A percentile compares a stretch with the other conserved stretches of the same genome.
These are phyloP conservation scores for Elymus sibiricus DNA, from an alignment of 176 grass and related monocot species.

Conservation along the genomic window DNA sequence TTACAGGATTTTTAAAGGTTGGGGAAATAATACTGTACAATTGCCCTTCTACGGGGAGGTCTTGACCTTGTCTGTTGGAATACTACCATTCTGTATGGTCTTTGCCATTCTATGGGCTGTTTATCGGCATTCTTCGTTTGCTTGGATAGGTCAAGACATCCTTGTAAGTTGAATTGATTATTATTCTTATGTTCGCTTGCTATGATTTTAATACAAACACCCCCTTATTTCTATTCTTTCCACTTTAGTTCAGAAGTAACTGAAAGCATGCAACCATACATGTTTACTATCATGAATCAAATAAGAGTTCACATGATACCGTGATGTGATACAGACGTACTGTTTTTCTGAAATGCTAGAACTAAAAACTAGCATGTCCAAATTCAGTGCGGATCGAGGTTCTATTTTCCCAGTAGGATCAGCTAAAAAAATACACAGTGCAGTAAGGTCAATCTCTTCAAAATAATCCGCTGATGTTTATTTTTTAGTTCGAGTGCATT, in stretches of 20 bases:
- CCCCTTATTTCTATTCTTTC: background rate
- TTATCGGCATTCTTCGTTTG: conserved; percentile 73
- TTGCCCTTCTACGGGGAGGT: conserved; percentile 66
- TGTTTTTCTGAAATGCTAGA: background rate
- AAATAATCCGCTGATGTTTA: background rate
- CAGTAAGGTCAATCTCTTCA: background rate
- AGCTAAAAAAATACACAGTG: background rate
- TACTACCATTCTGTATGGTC: conserved; percentile 56
- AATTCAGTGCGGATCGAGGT: background rate
- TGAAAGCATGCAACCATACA: background rate
- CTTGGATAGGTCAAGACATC: conserved; percentile 98
- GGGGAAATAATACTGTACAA: conserved; percentile 60
- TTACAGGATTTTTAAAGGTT: conserved; percentile 72
- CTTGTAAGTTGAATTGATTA: conserved; percentile 52
- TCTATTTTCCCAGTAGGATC: background rate
- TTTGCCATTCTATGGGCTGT: conserved; percentile 90
- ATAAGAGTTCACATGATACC: background rate
- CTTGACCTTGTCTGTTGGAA: conserved; percentile 57
- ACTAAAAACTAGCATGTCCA: background rate
- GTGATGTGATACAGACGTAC: background rate
- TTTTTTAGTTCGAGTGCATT: background rate
- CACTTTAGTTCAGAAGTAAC: background rate
- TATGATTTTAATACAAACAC: background rate
- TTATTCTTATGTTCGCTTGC: background rate
- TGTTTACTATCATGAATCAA: conserved; percentile 4